phyloP scores from a whole-genome alignment of 2,329 filamentous ascomycete genomes.

The Stachybotrys echinatus region DNA sequence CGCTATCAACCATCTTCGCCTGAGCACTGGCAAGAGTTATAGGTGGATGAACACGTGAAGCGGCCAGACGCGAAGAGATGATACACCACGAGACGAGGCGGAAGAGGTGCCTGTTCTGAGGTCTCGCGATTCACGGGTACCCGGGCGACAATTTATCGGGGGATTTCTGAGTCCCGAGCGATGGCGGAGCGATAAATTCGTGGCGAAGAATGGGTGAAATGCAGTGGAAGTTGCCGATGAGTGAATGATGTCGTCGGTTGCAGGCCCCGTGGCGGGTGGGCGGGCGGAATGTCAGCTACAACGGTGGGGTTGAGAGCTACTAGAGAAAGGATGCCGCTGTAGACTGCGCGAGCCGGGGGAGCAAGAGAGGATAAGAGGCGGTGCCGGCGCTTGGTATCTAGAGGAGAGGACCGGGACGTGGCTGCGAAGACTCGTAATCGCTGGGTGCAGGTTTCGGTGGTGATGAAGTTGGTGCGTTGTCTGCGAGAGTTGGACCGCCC shows the following conservation, averaged over 20 bases:
- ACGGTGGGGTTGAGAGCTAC: background rate
- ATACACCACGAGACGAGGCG: constrained; percentile 12
- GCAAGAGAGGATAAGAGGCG: background rate
- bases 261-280: background rate
- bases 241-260: background rate
- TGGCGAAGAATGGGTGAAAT: background rate
- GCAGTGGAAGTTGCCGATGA: background rate
- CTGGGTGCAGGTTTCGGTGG: background rate
- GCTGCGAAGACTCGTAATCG: background rate
- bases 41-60: constrained; percentile 12
- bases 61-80: constrained; percentile 14
- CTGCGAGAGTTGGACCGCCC: background rate
- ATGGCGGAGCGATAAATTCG: constrained; percentile 6
- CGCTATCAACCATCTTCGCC: constrained; percentile 90
- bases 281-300: background rate
- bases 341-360: background rate
- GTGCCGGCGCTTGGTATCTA: background rate
- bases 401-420: background rate
- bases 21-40: constrained; percentile 19
- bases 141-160: background rate
- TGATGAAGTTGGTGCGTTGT: background rate
- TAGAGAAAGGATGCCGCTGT: background rate
- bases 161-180: constrained; percentile 5
- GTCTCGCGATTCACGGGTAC: constrained; percentile 10
- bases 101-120: constrained; percentile 6